Percentiles rank a stretch among this genome's conserved stretches.
These are phyloP conservation scores for Xerocomus spinulosus DNA, from an alignment of 768 basidiomycete species.

Conservation along the genomic window DNA sequence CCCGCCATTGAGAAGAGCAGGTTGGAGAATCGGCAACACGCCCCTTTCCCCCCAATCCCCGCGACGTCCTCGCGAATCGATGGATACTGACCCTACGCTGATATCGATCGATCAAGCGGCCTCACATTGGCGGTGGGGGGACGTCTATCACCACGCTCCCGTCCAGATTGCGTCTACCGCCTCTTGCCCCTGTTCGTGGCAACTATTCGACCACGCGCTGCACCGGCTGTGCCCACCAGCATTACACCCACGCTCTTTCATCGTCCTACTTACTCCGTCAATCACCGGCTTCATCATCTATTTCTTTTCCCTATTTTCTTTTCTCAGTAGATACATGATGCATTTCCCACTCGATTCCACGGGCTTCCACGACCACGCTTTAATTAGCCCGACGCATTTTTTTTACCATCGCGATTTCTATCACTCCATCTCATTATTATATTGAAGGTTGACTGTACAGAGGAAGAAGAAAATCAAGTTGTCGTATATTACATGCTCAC, in stretches of 20 bases:
- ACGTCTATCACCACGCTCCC: neutral
- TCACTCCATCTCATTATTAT: slow-evolving; percentile 1
- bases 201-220: neutral
- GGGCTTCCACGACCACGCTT: neutral
- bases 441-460: slow-evolving; percentile 7
- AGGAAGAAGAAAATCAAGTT: slow-evolving; percentile 4
- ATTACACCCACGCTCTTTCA: neutral
- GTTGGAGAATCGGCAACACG: neutral
- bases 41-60: slow-evolving; percentile 3
- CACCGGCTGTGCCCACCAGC: neutral
- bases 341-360: no score
- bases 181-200: neutral
- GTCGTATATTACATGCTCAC: slow-evolving; percentile 5
- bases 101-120: slow-evolving; percentile 11
- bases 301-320: neutral
- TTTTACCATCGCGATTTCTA: slow-evolving; percentile 7
- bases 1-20: neutral
- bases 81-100: neutral
- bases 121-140: slow-evolving; percentile 1
- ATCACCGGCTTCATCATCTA: neutral
- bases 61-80: slow-evolving; percentile 14
- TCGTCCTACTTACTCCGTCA: neutral
- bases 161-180: neutral
- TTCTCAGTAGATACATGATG: slow-evolving; percentile 10
- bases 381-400: slow-evolving; percentile 8